phyloP scores from a whole-genome alignment of 2,329 filamentous ascomycete species.

The Botrytis squamosa region DNA sequence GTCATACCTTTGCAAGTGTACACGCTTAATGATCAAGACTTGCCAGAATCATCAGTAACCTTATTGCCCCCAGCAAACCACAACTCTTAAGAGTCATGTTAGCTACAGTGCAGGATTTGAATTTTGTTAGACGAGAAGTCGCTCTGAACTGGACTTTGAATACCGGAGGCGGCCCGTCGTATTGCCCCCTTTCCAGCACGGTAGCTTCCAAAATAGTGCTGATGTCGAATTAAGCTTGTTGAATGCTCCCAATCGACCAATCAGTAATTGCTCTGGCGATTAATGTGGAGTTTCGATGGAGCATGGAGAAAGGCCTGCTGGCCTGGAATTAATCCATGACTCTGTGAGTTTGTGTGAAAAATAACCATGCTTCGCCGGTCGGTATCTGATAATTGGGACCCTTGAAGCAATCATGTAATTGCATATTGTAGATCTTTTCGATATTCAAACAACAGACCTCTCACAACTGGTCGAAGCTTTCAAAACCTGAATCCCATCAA shows the following conservation, averaged over 20 bases:
- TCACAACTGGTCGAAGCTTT: background rate
- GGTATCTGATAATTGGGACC: slow-evolving; percentile 6
- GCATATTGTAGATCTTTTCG: slow-evolving; percentile 11
- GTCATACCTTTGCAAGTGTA: background rate
- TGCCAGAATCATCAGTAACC: background rate
- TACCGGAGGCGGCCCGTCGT: background rate
- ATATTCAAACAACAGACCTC: background rate
- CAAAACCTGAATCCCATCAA: background rate
- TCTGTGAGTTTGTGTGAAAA: background rate
- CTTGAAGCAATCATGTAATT: slow-evolving; percentile 11
- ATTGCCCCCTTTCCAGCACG: background rate
- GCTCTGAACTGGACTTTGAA: background rate
- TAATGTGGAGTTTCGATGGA: background rate
- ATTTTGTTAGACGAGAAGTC: background rate
- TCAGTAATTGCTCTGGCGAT: background rate
- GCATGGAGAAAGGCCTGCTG: background rate
- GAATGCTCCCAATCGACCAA: background rate
- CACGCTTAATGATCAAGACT: background rate
- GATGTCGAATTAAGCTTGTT: slow-evolving; percentile 3
- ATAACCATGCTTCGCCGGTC: background rate
- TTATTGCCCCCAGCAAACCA: background rate
- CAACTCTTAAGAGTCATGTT: background rate
- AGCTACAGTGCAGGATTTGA: background rate
- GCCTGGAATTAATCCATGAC: background rate
- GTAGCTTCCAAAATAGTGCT: background rate